phyloP scores from a whole-genome alignment of 2,329 filamentous ascomycete species.

The Pyricularia sp. region DNA sequence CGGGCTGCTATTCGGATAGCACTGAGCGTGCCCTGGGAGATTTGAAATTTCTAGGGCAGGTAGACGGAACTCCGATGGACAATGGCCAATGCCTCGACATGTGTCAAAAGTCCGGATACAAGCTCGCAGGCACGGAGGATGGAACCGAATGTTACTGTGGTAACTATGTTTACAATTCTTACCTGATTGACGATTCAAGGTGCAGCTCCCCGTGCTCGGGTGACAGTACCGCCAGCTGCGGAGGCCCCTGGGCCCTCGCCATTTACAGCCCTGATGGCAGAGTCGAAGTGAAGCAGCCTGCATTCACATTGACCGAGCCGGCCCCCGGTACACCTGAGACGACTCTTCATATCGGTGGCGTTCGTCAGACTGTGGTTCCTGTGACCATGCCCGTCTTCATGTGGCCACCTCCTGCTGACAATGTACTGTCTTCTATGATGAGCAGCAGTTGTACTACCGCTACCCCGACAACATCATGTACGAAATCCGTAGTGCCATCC shows the following conservation, averaged over 20 bases:
- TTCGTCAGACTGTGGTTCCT: conserved; percentile 10
- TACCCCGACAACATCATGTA: not conserved
- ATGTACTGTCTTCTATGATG: not conserved
- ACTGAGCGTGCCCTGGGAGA: conserved; percentile 8
- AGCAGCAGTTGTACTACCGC: not conserved
- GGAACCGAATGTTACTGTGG: conserved; percentile 12
- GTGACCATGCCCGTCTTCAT: conserved; percentile 10
- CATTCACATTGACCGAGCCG: conserved; percentile 9
- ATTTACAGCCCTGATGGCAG: conserved; percentile 11
- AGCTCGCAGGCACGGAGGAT: conserved; percentile 9
- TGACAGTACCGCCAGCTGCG: conserved; percentile 6
- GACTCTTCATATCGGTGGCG: conserved; percentile 7
- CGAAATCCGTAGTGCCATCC: not conserved
- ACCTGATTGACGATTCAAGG: conserved; percentile 9
- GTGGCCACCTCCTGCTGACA: conserved; percentile 7
- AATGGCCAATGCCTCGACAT: conserved; percentile 10
- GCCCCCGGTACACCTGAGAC: conserved; percentile 10
- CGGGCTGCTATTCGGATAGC: conserved; percentile 11
- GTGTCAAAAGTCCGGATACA: conserved; percentile 9
- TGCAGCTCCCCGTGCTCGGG: conserved; percentile 11
- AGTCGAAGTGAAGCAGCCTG: conserved; percentile 7
- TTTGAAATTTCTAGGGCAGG: conserved; percentile 5
- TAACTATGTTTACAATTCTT: conserved; percentile 10
- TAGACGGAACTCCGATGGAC: conserved; percentile 8
- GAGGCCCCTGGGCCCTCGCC: conserved; percentile 11